Base-by-base conservation (phyloP, 2,329 filamentous ascomycete genomes). In the Arthrocladium fulminans region DNA sequence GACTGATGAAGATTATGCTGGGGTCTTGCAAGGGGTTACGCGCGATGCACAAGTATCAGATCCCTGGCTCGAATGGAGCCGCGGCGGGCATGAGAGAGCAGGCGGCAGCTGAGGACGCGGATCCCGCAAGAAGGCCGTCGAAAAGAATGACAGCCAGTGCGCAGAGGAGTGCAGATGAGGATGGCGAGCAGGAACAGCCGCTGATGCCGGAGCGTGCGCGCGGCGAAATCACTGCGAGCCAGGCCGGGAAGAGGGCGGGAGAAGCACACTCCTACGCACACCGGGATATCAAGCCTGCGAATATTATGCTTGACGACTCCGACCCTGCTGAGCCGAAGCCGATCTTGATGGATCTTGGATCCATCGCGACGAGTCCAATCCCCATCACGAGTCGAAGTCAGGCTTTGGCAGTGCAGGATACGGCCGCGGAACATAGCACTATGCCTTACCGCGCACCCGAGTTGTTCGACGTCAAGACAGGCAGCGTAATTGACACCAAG, bases 371-470 rank as follows among this genome's bases (percentile, higher is more conserved):
- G 15, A 88, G 87, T 1, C 92, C 92, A 1, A 86, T 88, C 49
- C 80, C 86, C 22, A 90, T 97, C 58, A 94, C 90, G 3, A 92
- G 86, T 15, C 83, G 90, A 52, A 94, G 88, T 2, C 76, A 94
- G 47, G 92, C 92, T 38, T 80, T 98, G 41, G 87, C 89, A 46
- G 86, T 94, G 29, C 92, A 97, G 69, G 92, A 98, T 66, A 86
- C 81, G 34, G 92, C 92, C 19, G 92, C 90, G 47, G 92, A 98
- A 66, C 90, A 97, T 73, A 90, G 83, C 56, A 98, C 92, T 34
- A 97, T 98, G 90, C 89, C 92, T 0, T 98, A 98, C 70, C 88
- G 92, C 51, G 92, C 92, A 1, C 92, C 92, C 0, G 92, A 98
- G 68, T 81, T 98, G 52, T 98, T 98, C 67, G 92, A 98, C 65